Evolutionary conservation across 345 rosid genomes (phyloP).

Genomic region (Salix dunnii): DNA sequence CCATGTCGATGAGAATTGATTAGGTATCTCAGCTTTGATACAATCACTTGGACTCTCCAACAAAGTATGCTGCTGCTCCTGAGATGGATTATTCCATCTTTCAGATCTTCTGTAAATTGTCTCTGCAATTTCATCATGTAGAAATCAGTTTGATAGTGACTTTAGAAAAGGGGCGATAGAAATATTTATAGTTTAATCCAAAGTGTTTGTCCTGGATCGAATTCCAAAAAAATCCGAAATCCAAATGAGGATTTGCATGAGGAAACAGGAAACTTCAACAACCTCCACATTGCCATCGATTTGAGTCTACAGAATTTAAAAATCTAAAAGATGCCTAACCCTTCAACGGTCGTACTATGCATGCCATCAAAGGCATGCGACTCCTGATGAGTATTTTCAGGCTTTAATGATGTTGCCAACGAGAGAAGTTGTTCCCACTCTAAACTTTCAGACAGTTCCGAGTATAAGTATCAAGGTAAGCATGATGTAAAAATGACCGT

Average conservation of each 20-base stretch:
- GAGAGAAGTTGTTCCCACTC: neutral
- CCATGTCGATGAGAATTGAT: slow-evolving; percentile 21
- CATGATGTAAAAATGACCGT: too few species aligned
- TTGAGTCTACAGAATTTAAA: neutral
- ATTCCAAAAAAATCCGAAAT: too few species aligned
- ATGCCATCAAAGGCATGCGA: neutral
- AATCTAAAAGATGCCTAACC: neutral
- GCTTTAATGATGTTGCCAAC: neutral
- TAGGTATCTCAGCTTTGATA: slow-evolving; percentile 5
- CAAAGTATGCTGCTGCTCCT: slow-evolving; percentile 6
- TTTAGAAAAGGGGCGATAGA: neutral
- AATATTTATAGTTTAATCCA: neutral
- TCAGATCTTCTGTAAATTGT: slow-evolving; percentile 7
- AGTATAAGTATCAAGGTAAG: neutral
- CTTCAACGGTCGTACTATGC: neutral
- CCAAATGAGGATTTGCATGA: too few species aligned
- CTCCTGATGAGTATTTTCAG: neutral
- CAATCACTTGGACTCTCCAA: slow-evolving; percentile 1
- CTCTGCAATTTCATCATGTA: slow-evolving; percentile 22
- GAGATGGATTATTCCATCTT: slow-evolving; percentile 25
- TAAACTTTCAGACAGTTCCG: neutral
- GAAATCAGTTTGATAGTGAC: neutral
- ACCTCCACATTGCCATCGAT: neutral
- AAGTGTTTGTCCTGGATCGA: neutral
- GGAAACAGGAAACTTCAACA: neutral